Percentiles rank a stretch among this genome's conserved stretches.
Evolutionary conservation across 306 rosid genomes (phyloP).

Genomic region (Cicer chorassanicum): DNA sequence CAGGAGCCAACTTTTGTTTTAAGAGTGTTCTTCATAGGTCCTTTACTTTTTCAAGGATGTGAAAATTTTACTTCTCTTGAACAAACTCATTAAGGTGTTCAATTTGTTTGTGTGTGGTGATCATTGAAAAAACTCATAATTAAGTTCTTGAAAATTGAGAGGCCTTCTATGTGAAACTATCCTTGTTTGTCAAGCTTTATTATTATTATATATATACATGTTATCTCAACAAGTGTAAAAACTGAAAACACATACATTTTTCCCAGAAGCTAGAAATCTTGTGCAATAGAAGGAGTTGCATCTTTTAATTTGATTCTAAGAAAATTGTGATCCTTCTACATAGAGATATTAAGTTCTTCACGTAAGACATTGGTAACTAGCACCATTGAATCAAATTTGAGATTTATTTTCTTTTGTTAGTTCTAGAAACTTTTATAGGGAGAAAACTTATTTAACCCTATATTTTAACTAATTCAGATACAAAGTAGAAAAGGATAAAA

Average conservation of each 20-base stretch:
- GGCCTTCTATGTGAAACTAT: neutral
- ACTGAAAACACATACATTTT: neutral
- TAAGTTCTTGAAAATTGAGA: conserved; percentile 11
- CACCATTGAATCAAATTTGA: neutral
- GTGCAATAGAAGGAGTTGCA: neutral
- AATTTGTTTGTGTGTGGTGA: conserved; percentile 16
- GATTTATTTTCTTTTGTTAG: neutral
- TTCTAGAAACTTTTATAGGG: no score
- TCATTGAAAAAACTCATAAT: conserved; percentile 24
- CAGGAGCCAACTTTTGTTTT: neutral
- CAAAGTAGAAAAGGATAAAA: no score
- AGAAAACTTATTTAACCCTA: no score
- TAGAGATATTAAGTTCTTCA: neutral
- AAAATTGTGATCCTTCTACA: neutral
- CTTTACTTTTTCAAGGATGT: conserved; percentile 31
- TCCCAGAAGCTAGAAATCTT: neutral
- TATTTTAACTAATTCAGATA: no score
- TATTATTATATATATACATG: neutral
- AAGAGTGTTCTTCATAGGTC: neutral
- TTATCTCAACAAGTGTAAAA: conserved; percentile 8
- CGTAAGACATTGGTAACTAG: neutral
- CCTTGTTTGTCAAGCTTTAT: neutral
- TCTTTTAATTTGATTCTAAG: conserved; percentile 1
- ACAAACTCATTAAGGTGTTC: conserved; percentile 10
- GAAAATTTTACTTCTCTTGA: conserved; percentile 28